These are phyloP conservation scores for Podosphaera aphanis DNA, from an alignment of 2,329 filamentous ascomycete genomes.

Conservation along the genomic window DNA sequence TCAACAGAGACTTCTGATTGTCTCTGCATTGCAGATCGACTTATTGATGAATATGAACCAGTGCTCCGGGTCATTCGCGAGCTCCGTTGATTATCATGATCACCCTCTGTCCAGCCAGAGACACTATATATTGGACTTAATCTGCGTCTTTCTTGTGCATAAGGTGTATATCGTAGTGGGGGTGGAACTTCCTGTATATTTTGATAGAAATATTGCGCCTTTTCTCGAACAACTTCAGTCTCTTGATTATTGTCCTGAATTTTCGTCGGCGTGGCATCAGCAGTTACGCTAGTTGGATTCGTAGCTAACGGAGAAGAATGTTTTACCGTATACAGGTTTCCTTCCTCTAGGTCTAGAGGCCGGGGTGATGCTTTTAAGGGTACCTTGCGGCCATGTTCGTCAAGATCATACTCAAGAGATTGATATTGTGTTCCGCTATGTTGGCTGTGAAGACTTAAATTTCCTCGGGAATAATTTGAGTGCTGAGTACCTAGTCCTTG, in stretches of 20 bases:
- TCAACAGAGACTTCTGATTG: conserved; percentile 32
- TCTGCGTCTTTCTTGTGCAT: conserved; percentile 43
- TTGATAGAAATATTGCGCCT: conserved; percentile 20
- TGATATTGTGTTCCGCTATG: conserved; percentile 23
- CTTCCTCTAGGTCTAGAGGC: conserved; percentile 6
- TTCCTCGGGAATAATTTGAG: conserved; percentile 20
- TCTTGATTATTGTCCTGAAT: conserved; percentile 16
- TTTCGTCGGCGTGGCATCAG: conserved; percentile 18
- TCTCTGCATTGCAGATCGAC: conserved; percentile 28
- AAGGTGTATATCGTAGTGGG: conserved; percentile 41
- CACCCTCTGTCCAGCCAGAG: conserved; percentile 58
- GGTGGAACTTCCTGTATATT: conserved; percentile 34
- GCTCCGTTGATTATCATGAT: conserved; percentile 33
- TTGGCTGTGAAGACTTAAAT: conserved; percentile 22
- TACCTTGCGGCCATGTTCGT: conserved; percentile 16
- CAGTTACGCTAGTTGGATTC: conserved; percentile 12
- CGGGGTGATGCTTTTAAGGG: conserved; percentile 9
- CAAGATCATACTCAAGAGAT: conserved; percentile 14
- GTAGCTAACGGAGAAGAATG: conserved; percentile 8
- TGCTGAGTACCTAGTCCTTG: conserved; percentile 43
- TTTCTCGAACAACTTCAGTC: conserved; percentile 9
- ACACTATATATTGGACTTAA: conserved; percentile 84
- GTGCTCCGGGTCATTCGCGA: conserved; percentile 28
- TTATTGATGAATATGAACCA: conserved; percentile 38
- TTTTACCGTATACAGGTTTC: conserved; percentile 7